A percentile compares a stretch with the other conserved stretches of the same genome.
Evolutionary conservation across 2,329 filamentous ascomycete species (phyloP).

Genomic region (Sphaerulina vaccinii): DNA sequence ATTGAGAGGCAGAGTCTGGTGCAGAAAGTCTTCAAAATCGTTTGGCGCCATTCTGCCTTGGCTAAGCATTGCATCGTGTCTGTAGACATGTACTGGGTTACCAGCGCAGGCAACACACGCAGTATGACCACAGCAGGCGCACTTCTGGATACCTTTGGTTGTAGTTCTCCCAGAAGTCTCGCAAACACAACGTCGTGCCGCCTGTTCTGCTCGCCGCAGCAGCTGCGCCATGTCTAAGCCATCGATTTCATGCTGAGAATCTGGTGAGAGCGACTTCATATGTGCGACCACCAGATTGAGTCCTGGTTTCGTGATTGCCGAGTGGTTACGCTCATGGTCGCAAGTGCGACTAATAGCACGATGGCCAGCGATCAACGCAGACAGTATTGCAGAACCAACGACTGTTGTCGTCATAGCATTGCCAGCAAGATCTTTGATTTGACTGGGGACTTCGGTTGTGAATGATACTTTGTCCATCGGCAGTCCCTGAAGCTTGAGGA

Average conservation of each 20-base stretch:
- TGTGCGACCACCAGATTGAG: not conserved
- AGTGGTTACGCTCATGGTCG: not conserved
- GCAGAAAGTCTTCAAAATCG: slow-evolving; percentile 25
- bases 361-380: slow-evolving; percentile 54
- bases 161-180: slow-evolving; percentile 50
- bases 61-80: slow-evolving; percentile 3
- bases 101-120: slow-evolving; percentile 55
- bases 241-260: not conserved
- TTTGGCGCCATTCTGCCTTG: slow-evolving; percentile 34
- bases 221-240: slow-evolving; percentile 6
- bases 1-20: slow-evolving; percentile 24
- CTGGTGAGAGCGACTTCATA: not conserved
- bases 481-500: slow-evolving; percentile 66
- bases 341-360: not conserved
- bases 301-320: not conserved
- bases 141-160: slow-evolving; percentile 46
- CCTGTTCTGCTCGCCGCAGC: slow-evolving; percentile 4
- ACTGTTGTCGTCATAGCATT: slow-evolving; percentile 79
- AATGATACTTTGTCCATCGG: slow-evolving; percentile 62
- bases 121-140: slow-evolving; percentile 54
- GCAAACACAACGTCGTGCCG: slow-evolving; percentile 51
- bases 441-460: slow-evolving; percentile 55
- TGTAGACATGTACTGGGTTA: slow-evolving; percentile 54
- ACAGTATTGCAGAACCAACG: slow-evolving; percentile 62
- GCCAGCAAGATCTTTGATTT: slow-evolving; percentile 69